Base-by-base conservation (phyloP, 108 stramenopile genomes). In the Skeletonema costatum region DNA sequence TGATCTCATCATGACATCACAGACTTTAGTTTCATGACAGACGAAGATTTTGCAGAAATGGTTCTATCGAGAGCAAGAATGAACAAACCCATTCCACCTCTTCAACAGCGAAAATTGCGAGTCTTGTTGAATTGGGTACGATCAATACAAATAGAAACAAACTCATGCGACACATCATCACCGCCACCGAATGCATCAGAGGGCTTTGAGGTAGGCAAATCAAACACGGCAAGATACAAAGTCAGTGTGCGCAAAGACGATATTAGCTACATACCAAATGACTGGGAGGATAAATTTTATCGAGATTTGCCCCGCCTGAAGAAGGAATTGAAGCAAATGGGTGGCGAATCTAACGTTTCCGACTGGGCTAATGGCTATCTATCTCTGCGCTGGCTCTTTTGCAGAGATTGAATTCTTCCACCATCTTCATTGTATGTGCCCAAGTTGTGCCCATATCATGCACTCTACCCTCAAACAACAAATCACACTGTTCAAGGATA, bases 21-120 rank as follows among this genome's bases (percentile, higher is more conserved):
- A 41, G 75, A 76, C 33, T 76, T 76, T 50, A 32, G 42, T n/a
- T 58, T 70, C 56, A 76, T 76, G 75, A 76, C 68, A 25, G 70
- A 69, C 8, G 29, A 32, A 21, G 75, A 76, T 48, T 76, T 53
- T 48, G 32, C 42, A 31, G 75, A 76, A 9, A 32, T 76, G 68
- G 56, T 76, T n/a, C 32, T 70, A 16, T 35, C 42, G 16, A 25
- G 41, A 48, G 70, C 75, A 8, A 58, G 75, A n/a, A 10, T 70
- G 10, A 68, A 68, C 11, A 51, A 2, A 2, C 75, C 68, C 11
- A 69, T 76, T 6, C 75, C 75, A 6, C 75, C 75, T 16, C 68
- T 76, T 0, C 75, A 76, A 21, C 68, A 70, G 29, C 68, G 75
- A 8, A 76, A 76, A 29, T 44, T 76, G 21, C 41, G 35, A 21